A percentile compares a stretch with the other conserved stretches of the same genome.
phyloP scores from a whole-genome alignment of 73 alveolate species.

The Paramecium primaurelia region DNA sequence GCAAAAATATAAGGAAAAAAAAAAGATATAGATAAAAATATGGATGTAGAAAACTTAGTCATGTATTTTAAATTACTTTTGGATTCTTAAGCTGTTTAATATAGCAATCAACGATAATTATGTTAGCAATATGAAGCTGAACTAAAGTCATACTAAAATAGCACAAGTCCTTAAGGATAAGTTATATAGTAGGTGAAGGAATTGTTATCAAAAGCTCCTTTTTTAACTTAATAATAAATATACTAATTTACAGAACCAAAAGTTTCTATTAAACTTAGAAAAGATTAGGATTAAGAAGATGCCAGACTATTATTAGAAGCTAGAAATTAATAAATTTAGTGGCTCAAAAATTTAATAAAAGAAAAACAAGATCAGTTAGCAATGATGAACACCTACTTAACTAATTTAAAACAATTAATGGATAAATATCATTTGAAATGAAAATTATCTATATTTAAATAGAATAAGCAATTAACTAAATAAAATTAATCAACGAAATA shows the following conservation, averaged over 20 bases:
- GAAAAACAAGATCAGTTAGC: conserved; percentile 2
- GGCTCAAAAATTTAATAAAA: neutral
- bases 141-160: neutral
- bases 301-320: neutral
- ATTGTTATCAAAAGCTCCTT: neutral
- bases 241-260: neutral
- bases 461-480: neutral
- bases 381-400: neutral
- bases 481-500: neutral
- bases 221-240: neutral
- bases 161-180: neutral
- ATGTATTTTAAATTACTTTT: neutral
- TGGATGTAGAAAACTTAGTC: neutral
- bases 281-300: conserved; percentile 25
- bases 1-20: neutral
- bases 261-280: neutral
- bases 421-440: neutral
- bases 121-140: neutral
- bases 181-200: neutral
- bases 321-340: neutral
- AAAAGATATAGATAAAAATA: neutral
- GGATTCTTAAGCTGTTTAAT: neutral
- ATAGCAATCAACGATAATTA: neutral
- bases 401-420: neutral
- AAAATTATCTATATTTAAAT: neutral